phyloP scores from a whole-genome alignment of 345 rosid genomes.

The Bruguiera parviflora region DNA sequence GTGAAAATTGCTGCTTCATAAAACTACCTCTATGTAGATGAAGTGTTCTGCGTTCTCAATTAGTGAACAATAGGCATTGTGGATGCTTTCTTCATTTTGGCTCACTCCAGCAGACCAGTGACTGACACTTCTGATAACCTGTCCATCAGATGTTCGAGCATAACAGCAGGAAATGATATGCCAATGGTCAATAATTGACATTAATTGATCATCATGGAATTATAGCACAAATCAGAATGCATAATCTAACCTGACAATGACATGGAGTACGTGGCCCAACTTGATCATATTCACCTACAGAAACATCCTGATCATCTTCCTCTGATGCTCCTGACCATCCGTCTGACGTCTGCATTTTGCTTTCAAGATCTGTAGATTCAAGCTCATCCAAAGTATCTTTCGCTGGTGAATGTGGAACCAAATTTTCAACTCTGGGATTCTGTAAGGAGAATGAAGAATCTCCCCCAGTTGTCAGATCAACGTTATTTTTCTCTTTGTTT shows the following conservation, averaged over 20 bases:
- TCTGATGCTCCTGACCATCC: conserved; percentile 35
- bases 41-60: conserved; percentile 81
- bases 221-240: not conserved
- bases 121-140: conserved; percentile 82
- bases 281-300: conserved; percentile 32
- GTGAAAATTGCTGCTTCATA: not conserved
- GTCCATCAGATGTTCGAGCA: conserved; percentile 7
- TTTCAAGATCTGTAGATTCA: conserved; percentile 24
- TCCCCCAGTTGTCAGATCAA: conserved; percentile 15
- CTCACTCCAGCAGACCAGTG: conserved; percentile 94
- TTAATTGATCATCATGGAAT: no score
- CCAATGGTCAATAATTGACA: not conserved
- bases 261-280: conserved; percentile 60
- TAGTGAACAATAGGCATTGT: conserved; percentile 69
- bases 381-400: conserved; percentile 21
- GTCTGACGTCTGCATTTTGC: conserved; percentile 36
- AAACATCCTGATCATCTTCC: conserved; percentile 30
- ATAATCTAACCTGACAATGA: conserved; percentile 59
- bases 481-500: conserved; percentile 13
- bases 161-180: not conserved
- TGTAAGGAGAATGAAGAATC: conserved; percentile 18
- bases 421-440: conserved; percentile 24
- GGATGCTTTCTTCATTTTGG: conserved; percentile 89
- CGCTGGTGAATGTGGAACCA: conserved; percentile 25
- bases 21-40: conserved; percentile 78